Evolutionary conservation across 805 yeast genomes (phyloP).

Genomic region (Metschnikowia lochheadii): DNA sequence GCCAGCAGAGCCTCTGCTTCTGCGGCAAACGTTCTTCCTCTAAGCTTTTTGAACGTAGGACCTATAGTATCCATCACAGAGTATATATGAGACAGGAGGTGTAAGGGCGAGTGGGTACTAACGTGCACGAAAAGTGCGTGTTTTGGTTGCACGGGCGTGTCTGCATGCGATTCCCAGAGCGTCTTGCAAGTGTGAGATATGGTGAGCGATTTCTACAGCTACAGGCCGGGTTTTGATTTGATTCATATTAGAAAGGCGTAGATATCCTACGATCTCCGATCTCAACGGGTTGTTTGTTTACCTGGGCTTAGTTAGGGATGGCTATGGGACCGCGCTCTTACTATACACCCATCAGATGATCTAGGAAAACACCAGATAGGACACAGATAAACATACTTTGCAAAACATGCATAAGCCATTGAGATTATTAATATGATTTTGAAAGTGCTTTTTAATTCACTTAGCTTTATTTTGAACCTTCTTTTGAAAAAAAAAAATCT

Average conservation of each 20-base stretch:
- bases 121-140: slow-evolving; percentile 5
- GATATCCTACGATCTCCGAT: too few relatives aligned
- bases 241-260: too few relatives aligned
- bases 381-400: too few relatives aligned
- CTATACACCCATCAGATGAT: neutral
- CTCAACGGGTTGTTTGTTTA: neutral
- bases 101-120: slow-evolving; percentile 1
- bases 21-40: slow-evolving; percentile 24
- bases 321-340: neutral
- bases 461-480: too few relatives aligned
- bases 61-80: slow-evolving; percentile 15
- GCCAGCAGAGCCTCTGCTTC: slow-evolving; percentile 13
- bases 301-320: neutral
- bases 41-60: slow-evolving; percentile 21
- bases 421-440: too few relatives aligned
- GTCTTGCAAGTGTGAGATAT: neutral
- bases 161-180: neutral
- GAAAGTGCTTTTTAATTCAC: too few relatives aligned
- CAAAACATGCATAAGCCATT: too few relatives aligned
- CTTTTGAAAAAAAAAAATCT: too few relatives aligned
- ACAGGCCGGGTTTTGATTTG: neutral
- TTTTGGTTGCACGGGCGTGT: neutral
- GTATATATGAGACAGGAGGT: neutral
- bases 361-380: too few relatives aligned
- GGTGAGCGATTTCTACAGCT: neutral